Base-by-base conservation (phyloP, 2,329 filamentous ascomycete species). In the Annulohypoxylon truncatum region DNA sequence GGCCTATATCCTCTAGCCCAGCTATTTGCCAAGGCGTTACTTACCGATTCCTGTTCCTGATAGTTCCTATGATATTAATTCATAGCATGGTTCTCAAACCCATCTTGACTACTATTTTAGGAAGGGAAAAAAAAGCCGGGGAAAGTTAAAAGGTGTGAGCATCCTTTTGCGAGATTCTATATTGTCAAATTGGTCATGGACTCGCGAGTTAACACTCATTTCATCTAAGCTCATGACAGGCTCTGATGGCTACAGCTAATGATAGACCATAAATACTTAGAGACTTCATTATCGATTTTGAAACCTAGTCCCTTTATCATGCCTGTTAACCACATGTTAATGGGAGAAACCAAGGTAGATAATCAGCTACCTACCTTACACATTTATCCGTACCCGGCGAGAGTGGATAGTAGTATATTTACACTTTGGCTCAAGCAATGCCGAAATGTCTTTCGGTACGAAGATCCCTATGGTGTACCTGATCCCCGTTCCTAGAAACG, bases 351-450 rank as follows among this genome's bases (percentile, higher is more conserved):
- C 46, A 60, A 47, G 53, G 31, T 52, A 31, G 20, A 44, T 65
- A 55, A 61, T 57, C 56, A 53, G 54, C 40, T 61, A 44, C 56
- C 40, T 61, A 44, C 56, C 53, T 18, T 54, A 55, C 33, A 48
- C 51, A 69, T 71, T 71, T 71, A 71, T 20, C 68, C 68, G 68
- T 40, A 28, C 46, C 50, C 47, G 54, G 60, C 65, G 51, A 62
- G 29, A 65, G 52, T 68, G 51, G 61, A 38, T 48, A 56, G 46
- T 60, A 50, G 57, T 68, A 69, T 67, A 70, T 68, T 63, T 53
- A 20, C 54, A 60, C 26, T 67, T 68, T 69, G 56, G 64, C 60
- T 61, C 4, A n/a, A 48, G 54, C 61, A 70, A 65, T 71, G 61
- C 60, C 59, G 57, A 56, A 50, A 4, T 15, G 8, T 18, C 56